Conservation (phyloP, 2,329 filamentous ascomycete genomes). For the Penicillium digitatum region DNA sequence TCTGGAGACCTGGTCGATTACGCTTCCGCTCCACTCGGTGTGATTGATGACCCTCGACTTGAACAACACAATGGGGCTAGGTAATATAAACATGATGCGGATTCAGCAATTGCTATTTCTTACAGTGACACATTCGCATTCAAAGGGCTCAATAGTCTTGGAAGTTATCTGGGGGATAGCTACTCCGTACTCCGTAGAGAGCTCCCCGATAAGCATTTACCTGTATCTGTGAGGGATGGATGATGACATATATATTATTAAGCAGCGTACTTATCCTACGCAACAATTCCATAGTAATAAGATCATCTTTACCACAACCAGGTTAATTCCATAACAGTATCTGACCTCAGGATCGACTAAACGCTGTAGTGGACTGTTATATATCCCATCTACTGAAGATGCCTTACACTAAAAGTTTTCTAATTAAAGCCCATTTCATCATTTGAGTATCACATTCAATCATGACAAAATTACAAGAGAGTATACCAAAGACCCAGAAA, state of each 20-base stretch:
- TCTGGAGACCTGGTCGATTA: slow-evolving; percentile 10
- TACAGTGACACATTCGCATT: background rate
- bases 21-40: slow-evolving; percentile 18
- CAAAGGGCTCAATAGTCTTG: background rate
- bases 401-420: background rate
- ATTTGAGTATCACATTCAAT: slow-evolving; percentile 19
- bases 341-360: background rate
- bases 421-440: background rate
- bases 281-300: too few relatives aligned
- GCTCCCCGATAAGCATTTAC: slow-evolving; percentile 1
- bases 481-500: slow-evolving; percentile 16
- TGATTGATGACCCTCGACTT: slow-evolving; percentile 3
- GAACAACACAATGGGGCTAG: background rate
- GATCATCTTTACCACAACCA: too few relatives aligned
- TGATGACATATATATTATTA: too few relatives aligned
- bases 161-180: background rate
- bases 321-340: too few relatives aligned
- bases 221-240: too few relatives aligned
- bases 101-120: background rate
- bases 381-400: background rate
- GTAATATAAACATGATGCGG: background rate
- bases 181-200: too few relatives aligned
- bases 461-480: slow-evolving; percentile 18
- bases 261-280: too few relatives aligned
- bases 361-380: background rate